Evolutionary conservation across 805 yeast genomes (phyloP).

Genomic region (Suhomyces sp.): DNA sequence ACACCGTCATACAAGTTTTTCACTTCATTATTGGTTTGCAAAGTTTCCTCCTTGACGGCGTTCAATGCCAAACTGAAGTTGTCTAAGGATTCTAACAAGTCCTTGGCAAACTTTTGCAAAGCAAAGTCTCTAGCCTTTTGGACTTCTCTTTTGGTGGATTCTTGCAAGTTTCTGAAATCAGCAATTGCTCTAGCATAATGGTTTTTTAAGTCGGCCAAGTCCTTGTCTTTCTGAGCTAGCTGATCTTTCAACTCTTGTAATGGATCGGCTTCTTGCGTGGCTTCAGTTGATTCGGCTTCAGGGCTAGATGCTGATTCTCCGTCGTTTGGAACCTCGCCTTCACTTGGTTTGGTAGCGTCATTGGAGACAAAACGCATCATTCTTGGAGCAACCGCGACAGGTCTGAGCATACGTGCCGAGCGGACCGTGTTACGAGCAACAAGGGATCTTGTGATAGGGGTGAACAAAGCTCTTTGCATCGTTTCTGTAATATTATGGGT

Average conservation of each 20-base stretch:
- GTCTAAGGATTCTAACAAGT: constrained; percentile 83
- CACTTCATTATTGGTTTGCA: constrained; percentile 60
- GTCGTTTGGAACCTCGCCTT: constrained; percentile 7
- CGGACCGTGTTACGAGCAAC: constrained; percentile 10
- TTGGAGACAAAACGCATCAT: constrained; percentile 19
- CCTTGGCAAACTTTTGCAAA: constrained; percentile 87
- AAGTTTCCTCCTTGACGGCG: constrained; percentile 65
- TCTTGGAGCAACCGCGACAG: constrained; percentile 14
- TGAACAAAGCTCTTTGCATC: constrained; percentile 29
- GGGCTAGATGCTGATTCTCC: constrained; percentile 6
- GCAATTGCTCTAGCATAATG: constrained; percentile 81
- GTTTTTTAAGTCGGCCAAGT: constrained; percentile 78
- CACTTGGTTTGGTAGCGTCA: constrained; percentile 11
- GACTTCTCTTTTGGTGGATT: constrained; percentile 81
- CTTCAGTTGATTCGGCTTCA: constrained; percentile 11
- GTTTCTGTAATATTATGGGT: too few relatives aligned
- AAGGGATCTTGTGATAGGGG: constrained; percentile 18
- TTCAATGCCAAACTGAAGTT: constrained; percentile 84
- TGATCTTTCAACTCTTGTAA: constrained; percentile 46
- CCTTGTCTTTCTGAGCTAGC: constrained; percentile 62
- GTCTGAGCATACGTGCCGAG: constrained; percentile 16
- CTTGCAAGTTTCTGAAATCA: constrained; percentile 90
- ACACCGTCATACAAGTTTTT: constrained; percentile 83
- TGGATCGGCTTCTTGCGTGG: constrained; percentile 7
- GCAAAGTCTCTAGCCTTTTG: constrained; percentile 89